These are phyloP conservation scores for Rhizopogon salebrosus DNA, from an alignment of 768 basidiomycete species.

Conservation along the genomic window DNA sequence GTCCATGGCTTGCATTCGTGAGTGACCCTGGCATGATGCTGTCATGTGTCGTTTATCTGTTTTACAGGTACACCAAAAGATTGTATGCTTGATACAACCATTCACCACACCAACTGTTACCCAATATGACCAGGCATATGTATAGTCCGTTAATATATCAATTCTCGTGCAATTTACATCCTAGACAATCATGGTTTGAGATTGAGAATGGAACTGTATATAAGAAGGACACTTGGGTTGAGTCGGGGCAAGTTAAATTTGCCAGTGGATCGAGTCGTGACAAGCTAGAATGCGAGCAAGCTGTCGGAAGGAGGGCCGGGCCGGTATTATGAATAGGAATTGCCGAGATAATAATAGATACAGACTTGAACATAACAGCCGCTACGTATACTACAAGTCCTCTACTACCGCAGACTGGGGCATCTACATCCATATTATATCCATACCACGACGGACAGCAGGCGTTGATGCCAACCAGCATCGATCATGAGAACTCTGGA, in stretches of 20 bases:
- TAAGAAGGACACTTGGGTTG: too few relatives aligned
- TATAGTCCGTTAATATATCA: neutral
- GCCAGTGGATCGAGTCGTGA: too few relatives aligned
- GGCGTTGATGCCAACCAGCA: constrained; percentile 23
- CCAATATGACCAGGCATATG: neutral
- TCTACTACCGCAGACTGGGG: neutral
- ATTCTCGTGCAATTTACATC: neutral
- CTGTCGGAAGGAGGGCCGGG: too few relatives aligned
- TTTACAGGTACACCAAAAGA: constrained; percentile 50
- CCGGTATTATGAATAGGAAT: too few relatives aligned
- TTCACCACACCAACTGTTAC: neutral
- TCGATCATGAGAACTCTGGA: constrained; percentile 23
- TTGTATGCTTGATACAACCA: constrained; percentile 35
- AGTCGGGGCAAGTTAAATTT: too few relatives aligned
- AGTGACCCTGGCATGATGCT: constrained; percentile 31
- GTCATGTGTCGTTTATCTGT: neutral
- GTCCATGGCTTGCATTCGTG: constrained; percentile 95
- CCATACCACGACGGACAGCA: neutral
- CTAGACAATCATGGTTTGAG: too few relatives aligned
- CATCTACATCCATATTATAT: neutral
- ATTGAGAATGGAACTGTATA: too few relatives aligned
- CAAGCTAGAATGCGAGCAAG: too few relatives aligned
- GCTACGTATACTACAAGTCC: neutral
- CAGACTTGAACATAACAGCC: too few relatives aligned
- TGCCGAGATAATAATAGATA: too few relatives aligned